A percentile compares a stretch with the other conserved stretches of the same genome.
These are phyloP conservation scores for Alternaria consortialis DNA, from an alignment of 2,329 filamentous ascomycete genomes.

Conservation along the genomic window DNA sequence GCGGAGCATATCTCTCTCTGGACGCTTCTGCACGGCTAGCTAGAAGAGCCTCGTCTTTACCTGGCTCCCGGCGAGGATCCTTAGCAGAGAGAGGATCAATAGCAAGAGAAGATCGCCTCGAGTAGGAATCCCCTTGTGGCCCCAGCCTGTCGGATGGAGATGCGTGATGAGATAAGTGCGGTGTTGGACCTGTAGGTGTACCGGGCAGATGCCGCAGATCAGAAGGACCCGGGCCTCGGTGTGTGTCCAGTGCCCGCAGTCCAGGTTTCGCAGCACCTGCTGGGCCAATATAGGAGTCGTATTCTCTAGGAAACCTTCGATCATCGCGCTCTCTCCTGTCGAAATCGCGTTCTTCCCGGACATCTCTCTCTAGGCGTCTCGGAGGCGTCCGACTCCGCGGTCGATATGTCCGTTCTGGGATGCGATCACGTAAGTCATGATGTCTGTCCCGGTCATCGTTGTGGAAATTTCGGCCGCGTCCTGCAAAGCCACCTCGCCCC, in stretches of 20 bases:
- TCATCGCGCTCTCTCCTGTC: constrained; percentile 53
- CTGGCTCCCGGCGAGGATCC: constrained; percentile 51
- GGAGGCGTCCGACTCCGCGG: constrained; percentile 72
- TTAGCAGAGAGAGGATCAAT: constrained; percentile 45
- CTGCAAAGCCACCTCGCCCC: constrained; percentile 60
- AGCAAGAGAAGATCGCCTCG: constrained; percentile 49
- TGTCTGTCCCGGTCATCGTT: constrained; percentile 59
- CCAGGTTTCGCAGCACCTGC: constrained; percentile 42
- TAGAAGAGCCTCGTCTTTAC: constrained; percentile 56
- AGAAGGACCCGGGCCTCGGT: constrained; percentile 36
- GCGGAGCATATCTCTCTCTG: constrained; percentile 57
- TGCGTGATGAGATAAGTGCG: constrained; percentile 45
- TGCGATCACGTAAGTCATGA: constrained; percentile 54
- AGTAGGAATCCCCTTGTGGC: constrained; percentile 43
- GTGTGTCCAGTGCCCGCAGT: constrained; percentile 42
- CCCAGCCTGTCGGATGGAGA: constrained; percentile 46
- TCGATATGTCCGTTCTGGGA: constrained; percentile 58
- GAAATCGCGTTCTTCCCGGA: constrained; percentile 51
- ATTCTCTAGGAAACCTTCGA: constrained; percentile 56
- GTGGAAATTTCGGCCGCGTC: constrained; percentile 58
- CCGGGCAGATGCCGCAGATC: constrained; percentile 46
- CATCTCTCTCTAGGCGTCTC: constrained; percentile 59
- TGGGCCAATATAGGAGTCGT: constrained; percentile 54
- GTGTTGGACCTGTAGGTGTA: constrained; percentile 45
- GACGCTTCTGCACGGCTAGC: constrained; percentile 58